Evolutionary conservation across 371 early-diverging fungal genomes (phyloP).

Genomic region (Syncephalastrum sp.): DNA sequence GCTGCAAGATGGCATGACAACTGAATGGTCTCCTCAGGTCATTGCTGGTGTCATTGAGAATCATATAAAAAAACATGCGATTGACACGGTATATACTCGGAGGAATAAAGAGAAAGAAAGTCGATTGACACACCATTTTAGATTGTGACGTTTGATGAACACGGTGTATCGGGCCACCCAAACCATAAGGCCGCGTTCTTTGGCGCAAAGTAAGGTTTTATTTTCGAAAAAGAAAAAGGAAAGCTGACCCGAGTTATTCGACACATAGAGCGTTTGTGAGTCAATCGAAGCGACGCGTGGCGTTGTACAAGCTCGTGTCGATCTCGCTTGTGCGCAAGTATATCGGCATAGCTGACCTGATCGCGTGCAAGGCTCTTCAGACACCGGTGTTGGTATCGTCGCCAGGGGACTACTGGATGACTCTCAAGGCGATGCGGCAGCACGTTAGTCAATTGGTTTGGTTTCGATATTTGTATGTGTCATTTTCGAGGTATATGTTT

Average conservation of each 20-base stretch:
- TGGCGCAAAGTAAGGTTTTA: conserved; percentile 67
- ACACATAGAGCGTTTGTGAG: neutral
- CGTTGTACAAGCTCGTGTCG: conserved; percentile 60
- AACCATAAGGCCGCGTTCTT: conserved; percentile 88
- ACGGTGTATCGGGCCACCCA: conserved; percentile 91
- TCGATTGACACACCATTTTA: conserved; percentile 22
- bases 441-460: conserved; percentile 92
- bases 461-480: conserved; percentile 93
- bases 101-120: conserved; percentile 12
- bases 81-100: conserved; percentile 54
- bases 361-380: conserved; percentile 10
- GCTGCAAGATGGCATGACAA: conserved; percentile 76
- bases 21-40: conserved; percentile 66
- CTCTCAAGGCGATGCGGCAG: conserved; percentile 79
- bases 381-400: conserved; percentile 55
- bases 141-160: conserved; percentile 93
- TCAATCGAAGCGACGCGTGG: conserved; percentile 10
- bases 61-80: conserved; percentile 56
- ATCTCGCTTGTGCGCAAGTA: conserved; percentile 79
- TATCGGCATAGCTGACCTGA: conserved; percentile 62
- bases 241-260: neutral
- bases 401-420: conserved; percentile 43
- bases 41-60: conserved; percentile 60
- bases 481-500: conserved; percentile 94
- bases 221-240: too few relatives aligned